Conservation (phyloP, 495 filamentous ascomycete genomes). For the Penicillium lagena region DNA sequence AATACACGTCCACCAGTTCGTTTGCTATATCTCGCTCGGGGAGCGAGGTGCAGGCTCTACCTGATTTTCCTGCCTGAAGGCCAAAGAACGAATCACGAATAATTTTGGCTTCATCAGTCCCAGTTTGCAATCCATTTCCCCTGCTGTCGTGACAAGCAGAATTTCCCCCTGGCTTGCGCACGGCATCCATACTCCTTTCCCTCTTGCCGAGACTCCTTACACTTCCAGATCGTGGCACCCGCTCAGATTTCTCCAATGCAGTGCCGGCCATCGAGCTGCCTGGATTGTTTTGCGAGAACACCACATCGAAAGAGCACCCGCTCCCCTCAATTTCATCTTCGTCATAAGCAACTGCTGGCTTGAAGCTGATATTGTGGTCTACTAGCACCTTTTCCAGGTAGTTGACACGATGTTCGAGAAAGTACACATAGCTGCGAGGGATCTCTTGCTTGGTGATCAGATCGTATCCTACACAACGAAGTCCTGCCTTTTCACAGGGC, state of each 20-base stretch:
- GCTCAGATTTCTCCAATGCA: too few species aligned
- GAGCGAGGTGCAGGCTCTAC: slow-evolving; percentile 78
- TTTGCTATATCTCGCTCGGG: slow-evolving; percentile 67
- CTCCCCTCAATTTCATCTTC: too few species aligned
- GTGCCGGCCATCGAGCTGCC: too few species aligned
- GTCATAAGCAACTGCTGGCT: slow-evolving; percentile 71
- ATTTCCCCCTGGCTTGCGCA: too few species aligned
- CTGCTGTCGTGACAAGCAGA: too few species aligned
- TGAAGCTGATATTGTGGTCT: slow-evolving; percentile 63
- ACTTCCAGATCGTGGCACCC: too few species aligned
- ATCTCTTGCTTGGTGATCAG: slow-evolving; percentile 94
- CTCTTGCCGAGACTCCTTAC: too few species aligned
- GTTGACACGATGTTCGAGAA: slow-evolving; percentile 77
- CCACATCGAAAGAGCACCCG: too few species aligned
- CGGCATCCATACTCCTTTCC: too few species aligned
- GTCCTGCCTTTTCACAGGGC: slow-evolving; percentile 82
- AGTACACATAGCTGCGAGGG: slow-evolving; percentile 90
- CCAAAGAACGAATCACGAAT: slow-evolving; percentile 97
- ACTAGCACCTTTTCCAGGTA: slow-evolving; percentile 76
- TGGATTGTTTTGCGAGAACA: too few species aligned
- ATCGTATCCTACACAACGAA: slow-evolving; percentile 90
- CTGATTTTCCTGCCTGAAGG: slow-evolving; percentile 79
- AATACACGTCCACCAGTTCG: slow-evolving; percentile 75
- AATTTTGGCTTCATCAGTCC: too few species aligned
- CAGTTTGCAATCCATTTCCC: too few species aligned